These are phyloP conservation scores for Globisporangium nagaii DNA, from an alignment of 352 stramenopile genomes.

Conservation along the genomic window DNA sequence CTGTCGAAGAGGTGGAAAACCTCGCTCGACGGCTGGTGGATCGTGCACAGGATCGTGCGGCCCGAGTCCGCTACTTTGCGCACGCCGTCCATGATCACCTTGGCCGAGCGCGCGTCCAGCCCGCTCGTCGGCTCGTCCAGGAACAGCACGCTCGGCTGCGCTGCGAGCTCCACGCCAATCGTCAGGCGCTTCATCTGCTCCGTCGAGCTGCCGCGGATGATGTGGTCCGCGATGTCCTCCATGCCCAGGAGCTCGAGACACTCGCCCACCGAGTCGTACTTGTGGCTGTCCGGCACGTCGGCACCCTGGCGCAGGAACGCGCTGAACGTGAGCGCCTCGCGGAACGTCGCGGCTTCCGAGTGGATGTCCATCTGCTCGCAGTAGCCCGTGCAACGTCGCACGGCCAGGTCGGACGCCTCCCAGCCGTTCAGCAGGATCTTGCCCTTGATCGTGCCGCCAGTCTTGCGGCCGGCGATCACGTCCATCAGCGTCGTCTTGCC, in stretches of 20 bases:
- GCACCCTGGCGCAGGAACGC: conserved; percentile 73
- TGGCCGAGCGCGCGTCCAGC: conserved; percentile 82
- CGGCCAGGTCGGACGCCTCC: conserved; percentile 40
- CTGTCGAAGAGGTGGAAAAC: conserved; percentile 90
- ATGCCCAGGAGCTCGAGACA: conserved; percentile 50
- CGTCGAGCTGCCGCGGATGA: conserved; percentile 50
- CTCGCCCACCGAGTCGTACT: conserved; percentile 54
- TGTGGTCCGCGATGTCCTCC: conserved; percentile 51
- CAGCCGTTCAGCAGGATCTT: conserved; percentile 62
- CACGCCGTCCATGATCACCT: conserved; percentile 85
- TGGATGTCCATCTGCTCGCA: conserved; percentile 90
- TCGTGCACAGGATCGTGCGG: conserved; percentile 86
- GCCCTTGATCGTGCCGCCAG: conserved; percentile 59
- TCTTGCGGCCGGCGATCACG: conserved; percentile 91
- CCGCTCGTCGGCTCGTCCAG: conserved; percentile 89
- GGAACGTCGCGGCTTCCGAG: conserved; percentile 84
- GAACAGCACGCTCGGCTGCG: conserved; percentile 85
- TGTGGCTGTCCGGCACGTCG: conserved; percentile 28
- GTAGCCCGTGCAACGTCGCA: conserved; percentile 59
- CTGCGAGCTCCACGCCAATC: conserved; percentile 90
- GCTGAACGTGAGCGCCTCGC: conserved; percentile 91
- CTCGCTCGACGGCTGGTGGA: conserved; percentile 89
- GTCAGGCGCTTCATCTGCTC: conserved; percentile 66
- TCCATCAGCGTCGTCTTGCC: conserved; percentile 95
- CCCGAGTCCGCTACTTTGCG: conserved; percentile 81